These are phyloP conservation scores for Lichina pygmaea DNA, from an alignment of 495 filamentous ascomycete genomes.

Conservation along the genomic window DNA sequence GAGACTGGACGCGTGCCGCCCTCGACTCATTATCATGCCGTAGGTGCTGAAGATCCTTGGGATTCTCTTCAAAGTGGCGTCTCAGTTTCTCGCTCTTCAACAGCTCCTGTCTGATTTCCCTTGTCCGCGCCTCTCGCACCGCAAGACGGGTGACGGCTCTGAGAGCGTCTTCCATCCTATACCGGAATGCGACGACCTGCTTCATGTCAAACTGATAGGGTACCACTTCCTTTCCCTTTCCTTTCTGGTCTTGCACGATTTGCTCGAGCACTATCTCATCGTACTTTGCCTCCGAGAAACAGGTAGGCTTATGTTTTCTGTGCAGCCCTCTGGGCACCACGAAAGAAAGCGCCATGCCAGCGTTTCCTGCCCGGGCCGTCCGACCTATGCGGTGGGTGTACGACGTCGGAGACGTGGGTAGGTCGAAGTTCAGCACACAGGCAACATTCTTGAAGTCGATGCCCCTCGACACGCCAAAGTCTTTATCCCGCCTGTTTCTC, in stretches of 20 bases:
- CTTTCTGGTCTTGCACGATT: slow-evolving; percentile 42
- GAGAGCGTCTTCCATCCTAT: slow-evolving; percentile 77
- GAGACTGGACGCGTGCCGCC: slow-evolving; percentile 50
- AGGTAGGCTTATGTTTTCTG: slow-evolving; percentile 74
- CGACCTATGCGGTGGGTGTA: slow-evolving; percentile 91
- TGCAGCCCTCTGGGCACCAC: slow-evolving; percentile 55
- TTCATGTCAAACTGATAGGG: slow-evolving; percentile 88
- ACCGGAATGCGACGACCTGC: slow-evolving; percentile 76
- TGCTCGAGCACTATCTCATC: slow-evolving; percentile 62
- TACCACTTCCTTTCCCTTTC: slow-evolving; percentile 49
- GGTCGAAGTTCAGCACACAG: slow-evolving; percentile 89
- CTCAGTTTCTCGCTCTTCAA: slow-evolving; percentile 81
- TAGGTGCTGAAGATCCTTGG: slow-evolving; percentile 58
- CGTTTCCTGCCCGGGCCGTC: slow-evolving; percentile 69
- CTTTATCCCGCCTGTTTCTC: slow-evolving; percentile 32
- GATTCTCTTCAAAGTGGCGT: slow-evolving; percentile 92
- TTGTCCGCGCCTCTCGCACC: slow-evolving; percentile 65
- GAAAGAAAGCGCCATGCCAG: slow-evolving; percentile 88
- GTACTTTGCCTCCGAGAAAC: slow-evolving; percentile 36
- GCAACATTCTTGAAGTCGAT: slow-evolving; percentile 94
- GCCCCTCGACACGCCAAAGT: slow-evolving; percentile 77
- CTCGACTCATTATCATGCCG: slow-evolving; percentile 72
- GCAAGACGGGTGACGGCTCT: slow-evolving; percentile 57
- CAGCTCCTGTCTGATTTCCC: slow-evolving; percentile 69
- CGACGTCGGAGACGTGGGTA: slow-evolving; percentile 64